These are phyloP conservation scores for Xylariaceae sp. DNA, from an alignment of 2,329 filamentous ascomycete genomes.

Conservation along the genomic window DNA sequence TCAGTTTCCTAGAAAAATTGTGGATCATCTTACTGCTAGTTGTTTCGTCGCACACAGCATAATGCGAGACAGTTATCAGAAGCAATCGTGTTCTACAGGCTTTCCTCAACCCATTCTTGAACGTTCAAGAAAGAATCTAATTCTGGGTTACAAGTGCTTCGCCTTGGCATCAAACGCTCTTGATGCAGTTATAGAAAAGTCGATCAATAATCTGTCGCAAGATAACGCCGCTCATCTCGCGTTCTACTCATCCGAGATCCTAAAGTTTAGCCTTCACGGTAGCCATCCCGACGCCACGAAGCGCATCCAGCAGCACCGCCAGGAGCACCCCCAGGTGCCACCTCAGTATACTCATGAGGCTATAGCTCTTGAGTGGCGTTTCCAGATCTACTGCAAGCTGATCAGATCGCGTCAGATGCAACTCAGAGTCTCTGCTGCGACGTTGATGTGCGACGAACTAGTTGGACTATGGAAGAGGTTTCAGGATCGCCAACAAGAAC, in stretches of 20 bases:
- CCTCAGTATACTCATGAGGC: conserved; percentile 52
- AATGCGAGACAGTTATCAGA: conserved; percentile 40
- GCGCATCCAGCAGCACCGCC: conserved; percentile 41
- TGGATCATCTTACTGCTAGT: conserved; percentile 49
- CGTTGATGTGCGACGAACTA: conserved; percentile 74
- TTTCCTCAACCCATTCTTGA: conserved; percentile 31
- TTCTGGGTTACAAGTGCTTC: conserved; percentile 52
- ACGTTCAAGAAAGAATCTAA: conserved; percentile 44
- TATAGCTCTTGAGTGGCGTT: conserved; percentile 69
- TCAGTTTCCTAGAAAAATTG: conserved; percentile 51
- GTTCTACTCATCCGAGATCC: conserved; percentile 50
- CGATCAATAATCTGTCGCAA: conserved; percentile 55
- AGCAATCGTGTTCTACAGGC: conserved; percentile 24
- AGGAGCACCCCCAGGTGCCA: conserved; percentile 47
- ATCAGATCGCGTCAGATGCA: conserved; percentile 90
- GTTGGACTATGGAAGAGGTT: conserved; percentile 68
- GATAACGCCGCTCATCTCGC: conserved; percentile 52
- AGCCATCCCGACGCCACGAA: conserved; percentile 45
- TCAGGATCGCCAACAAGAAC: conserved; percentile 51
- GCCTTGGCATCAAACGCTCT: conserved; percentile 50
- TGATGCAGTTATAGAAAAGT: conserved; percentile 58
- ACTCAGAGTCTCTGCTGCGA: conserved; percentile 78
- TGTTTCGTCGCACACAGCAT: conserved; percentile 37
- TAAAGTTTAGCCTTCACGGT: conserved; percentile 49
- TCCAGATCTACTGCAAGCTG: conserved; percentile 71